Evolutionary conservation across 371 early-diverging fungal species (phyloP).

Genomic region (Lichtheimia ramosa): DNA sequence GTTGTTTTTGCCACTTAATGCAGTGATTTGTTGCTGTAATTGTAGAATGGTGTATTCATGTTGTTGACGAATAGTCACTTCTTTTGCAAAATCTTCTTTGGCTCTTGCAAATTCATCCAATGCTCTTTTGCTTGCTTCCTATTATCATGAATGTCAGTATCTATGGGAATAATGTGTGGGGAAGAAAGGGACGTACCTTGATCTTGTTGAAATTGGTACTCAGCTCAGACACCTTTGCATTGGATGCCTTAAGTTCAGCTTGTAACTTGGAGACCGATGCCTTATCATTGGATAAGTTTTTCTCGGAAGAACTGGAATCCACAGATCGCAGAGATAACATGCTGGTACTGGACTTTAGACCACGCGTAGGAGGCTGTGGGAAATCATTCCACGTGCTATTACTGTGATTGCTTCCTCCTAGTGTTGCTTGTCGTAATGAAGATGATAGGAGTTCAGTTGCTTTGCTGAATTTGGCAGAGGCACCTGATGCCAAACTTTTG

Average conservation of each 20-base stretch:
- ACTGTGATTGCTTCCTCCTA: not conserved
- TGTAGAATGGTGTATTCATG: slow-evolving; percentile 36
- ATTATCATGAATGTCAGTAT: not conserved
- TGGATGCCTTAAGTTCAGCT: slow-evolving; percentile 27
- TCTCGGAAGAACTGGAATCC: not conserved
- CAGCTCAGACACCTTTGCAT: slow-evolving; percentile 22
- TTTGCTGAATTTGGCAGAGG: slow-evolving; percentile 17
- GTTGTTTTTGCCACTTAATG: slow-evolving; percentile 29
- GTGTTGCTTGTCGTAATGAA: slow-evolving; percentile 10
- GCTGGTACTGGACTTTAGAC: not conserved
- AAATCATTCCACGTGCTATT: slow-evolving; percentile 15
- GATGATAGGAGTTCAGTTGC: slow-evolving; percentile 16
- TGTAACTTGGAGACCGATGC: slow-evolving; percentile 17
- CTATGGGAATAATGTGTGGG: not conserved
- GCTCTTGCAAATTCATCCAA: slow-evolving; percentile 44
- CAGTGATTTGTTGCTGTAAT: slow-evolving; percentile 34
- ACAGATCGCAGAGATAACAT: slow-evolving; percentile 4
- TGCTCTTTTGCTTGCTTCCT: slow-evolving; percentile 42
- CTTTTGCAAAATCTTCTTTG: slow-evolving; percentile 49
- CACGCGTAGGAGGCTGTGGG: slow-evolving; percentile 16
- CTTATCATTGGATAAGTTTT: slow-evolving; percentile 3
- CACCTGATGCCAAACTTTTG: slow-evolving; percentile 7
- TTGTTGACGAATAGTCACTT: slow-evolving; percentile 35
- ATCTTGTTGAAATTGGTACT: slow-evolving; percentile 20
- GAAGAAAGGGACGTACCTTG: slow-evolving; percentile 11